Base-by-base conservation (phyloP, 441 rosid genomes). In the Populus hybrid region DNA sequence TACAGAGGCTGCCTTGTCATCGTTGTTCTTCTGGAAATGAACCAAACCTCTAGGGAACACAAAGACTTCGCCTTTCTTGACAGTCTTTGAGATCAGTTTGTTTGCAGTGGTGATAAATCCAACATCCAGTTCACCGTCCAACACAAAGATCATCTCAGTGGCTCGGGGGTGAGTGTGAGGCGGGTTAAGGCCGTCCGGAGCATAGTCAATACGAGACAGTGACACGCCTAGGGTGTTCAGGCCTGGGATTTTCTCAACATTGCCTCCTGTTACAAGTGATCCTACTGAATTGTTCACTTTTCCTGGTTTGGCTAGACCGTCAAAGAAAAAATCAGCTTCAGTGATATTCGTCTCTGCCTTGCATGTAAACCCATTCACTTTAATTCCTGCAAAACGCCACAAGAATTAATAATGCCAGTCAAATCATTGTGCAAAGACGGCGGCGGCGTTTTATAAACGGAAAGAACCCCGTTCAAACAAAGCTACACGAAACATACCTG, bases 151-250 rank as follows among this genome's bases (percentile, higher is more conserved):
- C 6, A 95, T 76, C 72, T 95, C 97, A 3, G 95, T 93, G 81
- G 97, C 98, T 3, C 99, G 92, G 21, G 97, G 99, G 78, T 95
- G 99, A 2, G 91, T 91, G 91, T 93, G 98, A 5, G 96, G 99
- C 0, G 97, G 98, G 84, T 93, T 93, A 9, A 92, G 87, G 66
- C 99, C 99, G 1, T 86, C 90, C 0, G 96, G 85, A 1, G 82
- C 86, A 67, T 83, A 92, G 76, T 95, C 99, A 1, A 92, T 85
- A 30, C 97, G 90, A 4, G 98, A 23, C 59, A 95, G 79, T 0
- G 99, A 95, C 59, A 93, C 86, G 0, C 99, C 99, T 1, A 91
- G 85, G 0, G 98, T 95, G 89, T 95, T 95, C 5, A 95, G 93
- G n/a, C 99, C 99, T 3, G 96, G 88, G 72, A 95, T 87, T 83